Conservation (phyloP, 1,139 yeast species). For the Lodderomyces margitis region DNA sequence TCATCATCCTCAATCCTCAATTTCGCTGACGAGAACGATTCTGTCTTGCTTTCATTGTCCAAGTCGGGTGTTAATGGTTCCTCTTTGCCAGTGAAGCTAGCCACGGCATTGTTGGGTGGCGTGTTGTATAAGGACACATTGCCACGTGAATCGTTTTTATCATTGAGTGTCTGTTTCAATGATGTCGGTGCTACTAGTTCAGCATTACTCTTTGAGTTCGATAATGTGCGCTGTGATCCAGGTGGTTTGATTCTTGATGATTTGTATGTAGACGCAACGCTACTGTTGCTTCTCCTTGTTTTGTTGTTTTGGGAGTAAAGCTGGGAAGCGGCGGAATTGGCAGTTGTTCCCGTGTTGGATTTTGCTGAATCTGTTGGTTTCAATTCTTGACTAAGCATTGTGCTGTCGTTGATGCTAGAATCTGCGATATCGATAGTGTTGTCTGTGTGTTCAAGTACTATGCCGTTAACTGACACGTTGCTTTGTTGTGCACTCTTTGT, state of each 20-base stretch:
- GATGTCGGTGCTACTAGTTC: constrained; percentile 11
- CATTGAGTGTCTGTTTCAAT: constrained; percentile 12
- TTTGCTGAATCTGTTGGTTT: constrained; percentile 2
- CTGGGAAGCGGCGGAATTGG: not conserved
- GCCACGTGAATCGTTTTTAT: not conserved
- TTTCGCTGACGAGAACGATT: not conserved
- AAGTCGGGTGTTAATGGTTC: constrained; percentile 22
- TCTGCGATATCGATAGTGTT: not conserved
- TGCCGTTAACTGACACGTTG: not conserved
- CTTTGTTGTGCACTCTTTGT: not conserved
- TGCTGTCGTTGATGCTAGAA: not conserved
- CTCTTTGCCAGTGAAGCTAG: constrained; percentile 13
- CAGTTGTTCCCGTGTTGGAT: constrained; percentile 2
- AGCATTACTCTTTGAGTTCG: not conserved
- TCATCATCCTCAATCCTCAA: constrained; percentile 2
- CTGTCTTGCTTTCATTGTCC: not conserved
- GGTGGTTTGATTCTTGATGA: constrained; percentile 17
- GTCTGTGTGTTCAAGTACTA: not conserved
- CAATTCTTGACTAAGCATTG: not conserved
- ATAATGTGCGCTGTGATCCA: constrained; percentile 12
- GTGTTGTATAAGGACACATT: constrained; percentile 1
- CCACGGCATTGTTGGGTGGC: constrained; percentile 3
- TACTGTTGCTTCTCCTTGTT: constrained; percentile 13
- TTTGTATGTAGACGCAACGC: constrained; percentile 15
- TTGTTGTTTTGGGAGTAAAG: constrained; percentile 5